These are phyloP conservation scores for Claviceps arundinis DNA, from an alignment of 2,329 filamentous ascomycete genomes.

Conservation along the genomic window DNA sequence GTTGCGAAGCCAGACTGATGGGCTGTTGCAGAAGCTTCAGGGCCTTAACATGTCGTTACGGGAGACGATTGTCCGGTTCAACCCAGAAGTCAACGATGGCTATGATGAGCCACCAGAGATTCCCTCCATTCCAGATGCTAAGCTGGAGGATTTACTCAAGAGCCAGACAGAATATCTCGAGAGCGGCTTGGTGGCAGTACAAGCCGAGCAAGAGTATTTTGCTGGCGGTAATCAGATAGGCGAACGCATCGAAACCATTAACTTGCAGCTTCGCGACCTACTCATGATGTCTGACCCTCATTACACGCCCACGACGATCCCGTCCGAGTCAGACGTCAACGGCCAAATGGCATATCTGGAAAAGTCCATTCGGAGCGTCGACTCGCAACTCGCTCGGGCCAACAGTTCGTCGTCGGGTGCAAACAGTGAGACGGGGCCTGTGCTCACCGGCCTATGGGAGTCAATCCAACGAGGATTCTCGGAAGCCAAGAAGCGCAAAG, in stretches of 20 bases:
- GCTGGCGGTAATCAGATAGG: constrained; percentile 24
- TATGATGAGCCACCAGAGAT: constrained; percentile 30
- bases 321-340: constrained; percentile 43
- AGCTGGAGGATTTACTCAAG: constrained; percentile 33
- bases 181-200: constrained; percentile 47
- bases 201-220: constrained; percentile 38
- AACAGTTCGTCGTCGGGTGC: constrained; percentile 15
- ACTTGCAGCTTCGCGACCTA: constrained; percentile 48
- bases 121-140: constrained; percentile 14
- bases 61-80: constrained; percentile 50
- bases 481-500: constrained; percentile 39
- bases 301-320: constrained; percentile 44
- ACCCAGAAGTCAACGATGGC: constrained; percentile 38
- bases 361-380: constrained; percentile 39
- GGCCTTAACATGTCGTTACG: constrained; percentile 53
- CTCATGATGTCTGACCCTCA: constrained; percentile 34
- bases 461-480: constrained; percentile 38
- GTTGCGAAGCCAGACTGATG: constrained; percentile 20
- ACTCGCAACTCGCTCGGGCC: constrained; percentile 28
- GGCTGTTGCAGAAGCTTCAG: constrained; percentile 42
- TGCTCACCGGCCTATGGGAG: constrained; percentile 43
- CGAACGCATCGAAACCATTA: constrained; percentile 47
- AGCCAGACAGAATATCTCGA: constrained; percentile 60
- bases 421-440: constrained; percentile 41
- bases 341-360: constrained; percentile 59